These are phyloP conservation scores for Pelargonium fulgidum DNA, from an alignment of 441 rosid genomes.

Conservation along the genomic window DNA sequence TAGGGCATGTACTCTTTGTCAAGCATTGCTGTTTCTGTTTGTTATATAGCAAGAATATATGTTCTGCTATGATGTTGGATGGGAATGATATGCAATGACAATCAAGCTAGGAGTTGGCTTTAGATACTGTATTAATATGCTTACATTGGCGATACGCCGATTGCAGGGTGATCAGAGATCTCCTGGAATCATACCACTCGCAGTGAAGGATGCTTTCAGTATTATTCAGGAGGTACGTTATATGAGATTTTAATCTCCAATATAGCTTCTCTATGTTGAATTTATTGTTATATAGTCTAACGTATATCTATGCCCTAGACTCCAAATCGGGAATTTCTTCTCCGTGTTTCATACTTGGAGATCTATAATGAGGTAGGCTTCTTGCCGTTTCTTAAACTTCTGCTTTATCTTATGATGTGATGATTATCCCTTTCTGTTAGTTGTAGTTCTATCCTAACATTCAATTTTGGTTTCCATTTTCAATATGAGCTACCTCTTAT, in stretches of 20 bases:
- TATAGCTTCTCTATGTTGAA: background rate
- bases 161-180: slow-evolving; percentile 99
- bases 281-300: slow-evolving; percentile 16
- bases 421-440: background rate
- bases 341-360: slow-evolving; percentile 94
- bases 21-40: background rate
- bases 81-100: slow-evolving; percentile 13
- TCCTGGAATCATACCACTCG: slow-evolving; percentile 94
- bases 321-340: slow-evolving; percentile 87
- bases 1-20: slow-evolving; percentile 1
- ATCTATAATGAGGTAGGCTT: slow-evolving; percentile 82
- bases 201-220: slow-evolving; percentile 95
- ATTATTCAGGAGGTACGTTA: slow-evolving; percentile 89
- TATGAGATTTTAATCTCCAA: background rate
- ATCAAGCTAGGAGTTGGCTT: slow-evolving; percentile 15
- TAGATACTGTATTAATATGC: slow-evolving; percentile 18
- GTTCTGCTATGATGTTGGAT: slow-evolving; percentile 15
- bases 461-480: slow-evolving; percentile 6
- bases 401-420: background rate
- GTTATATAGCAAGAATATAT: background rate
- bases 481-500: slow-evolving; percentile 13
- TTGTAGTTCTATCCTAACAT: slow-evolving; percentile 1
- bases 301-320: slow-evolving; percentile 49
- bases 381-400: background rate
- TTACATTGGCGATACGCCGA: slow-evolving; percentile 24